Conservation (phyloP, 495 filamentous ascomycete genomes). For the Trichoderma gamsii region DNA sequence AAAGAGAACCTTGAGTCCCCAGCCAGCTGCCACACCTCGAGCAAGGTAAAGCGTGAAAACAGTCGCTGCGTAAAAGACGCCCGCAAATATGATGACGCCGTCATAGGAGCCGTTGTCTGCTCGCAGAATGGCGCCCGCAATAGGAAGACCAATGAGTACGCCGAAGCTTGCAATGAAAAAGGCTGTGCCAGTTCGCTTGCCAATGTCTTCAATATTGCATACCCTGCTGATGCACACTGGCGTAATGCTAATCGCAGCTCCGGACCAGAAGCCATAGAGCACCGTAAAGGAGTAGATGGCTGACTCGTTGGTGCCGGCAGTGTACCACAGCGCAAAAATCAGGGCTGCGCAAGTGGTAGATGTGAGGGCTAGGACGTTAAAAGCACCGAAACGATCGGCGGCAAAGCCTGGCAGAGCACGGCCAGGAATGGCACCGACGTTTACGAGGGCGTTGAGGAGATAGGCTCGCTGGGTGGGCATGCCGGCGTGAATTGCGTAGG, state of each 20-base stretch:
- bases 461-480: background rate
- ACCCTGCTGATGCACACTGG: constrained; percentile 89
- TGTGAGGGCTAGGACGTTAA: constrained; percentile 49
- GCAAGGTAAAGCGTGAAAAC: constrained; percentile 1
- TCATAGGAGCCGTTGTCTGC: constrained; percentile 13
- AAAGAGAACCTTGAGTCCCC: constrained; percentile 4
- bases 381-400: constrained; percentile 56
- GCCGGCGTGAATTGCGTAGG: constrained; percentile 48
- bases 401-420: constrained; percentile 64
- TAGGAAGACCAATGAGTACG: constrained; percentile 79
- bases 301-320: constrained; percentile 51
- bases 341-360: constrained; percentile 59
- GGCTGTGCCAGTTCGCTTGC: constrained; percentile 76
- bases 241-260: constrained; percentile 76
- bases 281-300: constrained; percentile 66
- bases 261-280: constrained; percentile 79
- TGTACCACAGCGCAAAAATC: constrained; percentile 76
- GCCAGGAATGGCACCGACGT: constrained; percentile 55
- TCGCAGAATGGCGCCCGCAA: constrained; percentile 68
- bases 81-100: constrained; percentile 7
- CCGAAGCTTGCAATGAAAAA: constrained; percentile 89
- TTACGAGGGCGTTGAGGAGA: constrained; percentile 49
- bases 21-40: constrained; percentile 1
- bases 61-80: background rate
- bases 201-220: constrained; percentile 80